These are phyloP conservation scores for Lecanicillium sp. DNA, from an alignment of 2,329 filamentous ascomycete species.

Conservation along the genomic window DNA sequence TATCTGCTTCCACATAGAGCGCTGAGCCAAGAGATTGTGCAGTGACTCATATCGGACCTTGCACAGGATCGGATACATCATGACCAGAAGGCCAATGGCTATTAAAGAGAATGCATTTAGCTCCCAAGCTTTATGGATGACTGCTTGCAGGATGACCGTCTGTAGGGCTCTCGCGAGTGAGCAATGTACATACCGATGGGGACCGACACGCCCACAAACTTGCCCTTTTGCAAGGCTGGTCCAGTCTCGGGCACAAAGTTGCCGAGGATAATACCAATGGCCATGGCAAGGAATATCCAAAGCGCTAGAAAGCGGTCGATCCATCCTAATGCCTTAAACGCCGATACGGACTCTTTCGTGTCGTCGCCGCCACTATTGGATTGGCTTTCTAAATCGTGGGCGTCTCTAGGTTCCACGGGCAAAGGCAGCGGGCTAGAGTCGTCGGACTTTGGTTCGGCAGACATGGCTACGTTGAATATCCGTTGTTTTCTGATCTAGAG, in stretches of 20 bases:
- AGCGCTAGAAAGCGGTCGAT: conserved; percentile 58
- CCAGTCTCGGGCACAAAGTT: conserved; percentile 63
- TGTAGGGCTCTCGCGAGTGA: not conserved
- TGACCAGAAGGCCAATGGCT: conserved; percentile 75
- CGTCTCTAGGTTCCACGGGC: not conserved
- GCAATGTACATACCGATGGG: conserved; percentile 48
- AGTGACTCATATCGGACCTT: conserved; percentile 75
- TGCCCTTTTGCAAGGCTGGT: conserved; percentile 57
- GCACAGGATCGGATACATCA: conserved; percentile 93
- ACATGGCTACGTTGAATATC: conserved; percentile 8
- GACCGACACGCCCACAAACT: conserved; percentile 62
- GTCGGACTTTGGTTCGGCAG: conserved; percentile 13
- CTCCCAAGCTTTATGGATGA: not conserved
- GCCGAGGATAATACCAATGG: conserved; percentile 64
- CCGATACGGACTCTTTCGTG: conserved; percentile 23
- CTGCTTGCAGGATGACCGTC: not conserved
- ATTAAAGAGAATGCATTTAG: not conserved
- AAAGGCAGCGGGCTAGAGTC: too few relatives aligned
- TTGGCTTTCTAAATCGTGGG: not conserved
- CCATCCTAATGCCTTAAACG: conserved; percentile 47
- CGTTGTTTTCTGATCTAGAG: not conserved
- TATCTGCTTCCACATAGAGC: conserved; percentile 70
- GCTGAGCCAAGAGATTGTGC: conserved; percentile 55
- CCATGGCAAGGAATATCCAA: conserved; percentile 76
- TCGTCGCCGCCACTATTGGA: not conserved